Evolutionary conservation across 2,329 filamentous ascomycete species (phyloP).

Genomic region (Teratosphaeria epicoccoides): DNA sequence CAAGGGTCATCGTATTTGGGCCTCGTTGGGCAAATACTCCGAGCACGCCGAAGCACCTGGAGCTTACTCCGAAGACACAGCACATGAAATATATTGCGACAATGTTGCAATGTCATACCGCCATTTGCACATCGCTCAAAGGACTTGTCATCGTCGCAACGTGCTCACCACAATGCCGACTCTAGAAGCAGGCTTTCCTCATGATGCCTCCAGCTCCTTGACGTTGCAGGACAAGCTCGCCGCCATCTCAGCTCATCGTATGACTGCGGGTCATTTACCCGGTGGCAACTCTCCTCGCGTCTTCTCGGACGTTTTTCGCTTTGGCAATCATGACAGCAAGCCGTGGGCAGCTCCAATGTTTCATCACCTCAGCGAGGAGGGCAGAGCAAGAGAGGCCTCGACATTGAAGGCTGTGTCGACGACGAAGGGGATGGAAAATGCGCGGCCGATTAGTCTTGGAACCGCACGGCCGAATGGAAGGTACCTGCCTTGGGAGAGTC

Average conservation of each 20-base stretch:
- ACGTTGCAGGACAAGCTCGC: not conserved
- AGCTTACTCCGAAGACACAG: not conserved
- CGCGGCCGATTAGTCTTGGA: constrained; percentile 81
- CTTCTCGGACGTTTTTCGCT: not conserved
- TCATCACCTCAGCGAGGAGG: constrained; percentile 35
- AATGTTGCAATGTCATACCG: not conserved
- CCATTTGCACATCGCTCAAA: too few species aligned
- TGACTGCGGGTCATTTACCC: not conserved
- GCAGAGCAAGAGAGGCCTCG: constrained; percentile 43
- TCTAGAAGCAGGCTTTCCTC: not conserved
- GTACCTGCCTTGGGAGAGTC: constrained; percentile 77
- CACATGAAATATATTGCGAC: not conserved
- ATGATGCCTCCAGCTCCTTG: not conserved
- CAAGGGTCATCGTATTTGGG: too few species aligned
- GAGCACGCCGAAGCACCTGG: not conserved
- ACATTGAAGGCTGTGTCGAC: constrained; percentile 62
- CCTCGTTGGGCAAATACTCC: not conserved
- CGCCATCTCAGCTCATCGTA: not conserved
- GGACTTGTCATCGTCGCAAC: not conserved
- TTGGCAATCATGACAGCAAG: not conserved
- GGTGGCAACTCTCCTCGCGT: not conserved
- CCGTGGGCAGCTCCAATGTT: not conserved
- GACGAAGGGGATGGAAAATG: constrained; percentile 66
- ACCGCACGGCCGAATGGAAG: constrained; percentile 81
- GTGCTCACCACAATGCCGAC: not conserved